phyloP scores from a whole-genome alignment of 768 basidiomycete species.

The Suillus fuscotomentosus region DNA sequence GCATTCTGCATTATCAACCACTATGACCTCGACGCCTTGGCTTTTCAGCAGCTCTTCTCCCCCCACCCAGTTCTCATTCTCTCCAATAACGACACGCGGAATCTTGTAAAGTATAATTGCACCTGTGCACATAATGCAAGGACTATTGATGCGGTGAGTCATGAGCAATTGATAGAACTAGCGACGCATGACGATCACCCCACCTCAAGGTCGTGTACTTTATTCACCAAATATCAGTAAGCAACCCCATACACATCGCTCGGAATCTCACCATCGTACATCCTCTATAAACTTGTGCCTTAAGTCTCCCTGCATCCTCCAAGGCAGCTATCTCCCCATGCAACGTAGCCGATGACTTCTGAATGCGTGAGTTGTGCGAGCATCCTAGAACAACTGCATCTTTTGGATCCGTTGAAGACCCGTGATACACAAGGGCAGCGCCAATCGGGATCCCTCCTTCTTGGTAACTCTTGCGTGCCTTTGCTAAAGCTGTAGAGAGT shows the following conservation, averaged over 20 bases:
- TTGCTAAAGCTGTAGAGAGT: conserved; percentile 31
- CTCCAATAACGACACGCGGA: conserved; percentile 64
- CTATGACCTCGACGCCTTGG: conserved; percentile 53
- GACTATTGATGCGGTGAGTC: conserved; percentile 32
- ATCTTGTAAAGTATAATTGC: conserved; percentile 64
- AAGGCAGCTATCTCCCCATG: conserved; percentile 51
- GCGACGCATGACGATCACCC: conserved; percentile 9
- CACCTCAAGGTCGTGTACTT: conserved; percentile 41
- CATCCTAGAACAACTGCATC: conserved; percentile 36
- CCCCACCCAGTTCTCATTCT: conserved; percentile 54
- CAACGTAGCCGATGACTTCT: conserved; percentile 40
- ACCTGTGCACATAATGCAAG: conserved; percentile 67
- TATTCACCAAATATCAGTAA: not conserved
- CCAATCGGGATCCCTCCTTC: conserved; percentile 69
- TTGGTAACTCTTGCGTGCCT: conserved; percentile 45
- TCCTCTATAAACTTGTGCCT: conserved; percentile 42
- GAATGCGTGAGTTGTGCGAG: conserved; percentile 45
- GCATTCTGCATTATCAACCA: conserved; percentile 48
- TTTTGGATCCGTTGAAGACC: conserved; percentile 3
- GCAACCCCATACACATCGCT: not conserved
- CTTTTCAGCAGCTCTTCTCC: conserved; percentile 51
- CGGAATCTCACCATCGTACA: conserved; percentile 45
- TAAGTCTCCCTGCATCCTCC: conserved; percentile 52
- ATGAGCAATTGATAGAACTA: not conserved
- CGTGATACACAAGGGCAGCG: conserved; percentile 41